Evolutionary conservation across 495 filamentous ascomycete genomes (phyloP).

Genomic region (Beverwykella pulmonaria): DNA sequence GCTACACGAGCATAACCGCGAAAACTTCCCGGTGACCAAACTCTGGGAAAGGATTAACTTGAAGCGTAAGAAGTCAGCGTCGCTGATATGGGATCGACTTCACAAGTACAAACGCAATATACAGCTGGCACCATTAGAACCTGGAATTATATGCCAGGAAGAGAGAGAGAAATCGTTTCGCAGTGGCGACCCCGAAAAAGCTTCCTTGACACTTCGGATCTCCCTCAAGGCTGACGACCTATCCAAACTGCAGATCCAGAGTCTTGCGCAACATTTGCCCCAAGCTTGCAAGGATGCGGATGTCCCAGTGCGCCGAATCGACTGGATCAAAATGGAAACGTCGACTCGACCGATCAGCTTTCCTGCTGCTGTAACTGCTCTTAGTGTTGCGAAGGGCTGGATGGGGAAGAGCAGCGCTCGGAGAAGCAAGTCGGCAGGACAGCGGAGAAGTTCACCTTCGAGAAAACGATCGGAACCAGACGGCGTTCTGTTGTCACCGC

Average conservation of each 20-base stretch:
- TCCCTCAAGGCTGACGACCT: constrained; percentile 21
- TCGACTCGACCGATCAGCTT: not conserved
- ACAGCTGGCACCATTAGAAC: constrained; percentile 21
- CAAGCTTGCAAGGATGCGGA: constrained; percentile 17
- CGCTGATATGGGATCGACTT: constrained; percentile 22
- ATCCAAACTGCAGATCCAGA: constrained; percentile 18
- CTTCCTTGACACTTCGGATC: constrained; percentile 22
- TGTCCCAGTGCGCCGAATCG: constrained; percentile 23
- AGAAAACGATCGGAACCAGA: too few species aligned
- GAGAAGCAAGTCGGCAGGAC: not conserved
- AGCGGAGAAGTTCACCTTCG: not conserved
- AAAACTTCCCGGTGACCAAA: constrained; percentile 21
- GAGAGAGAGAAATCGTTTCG: constrained; percentile 8
- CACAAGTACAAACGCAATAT: constrained; percentile 17
- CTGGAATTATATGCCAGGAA: not conserved
- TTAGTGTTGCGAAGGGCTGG: not conserved
- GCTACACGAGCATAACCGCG: constrained; percentile 4
- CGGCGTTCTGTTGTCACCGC: too few species aligned
- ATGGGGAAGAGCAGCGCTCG: not conserved
- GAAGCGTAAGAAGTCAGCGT: constrained; percentile 2
- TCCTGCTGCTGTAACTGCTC: not conserved
- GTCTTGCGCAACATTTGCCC: constrained; percentile 10
- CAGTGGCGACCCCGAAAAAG: constrained; percentile 5
- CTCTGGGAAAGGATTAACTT: constrained; percentile 23
- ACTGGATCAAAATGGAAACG: constrained; percentile 31